Evolutionary conservation across 352 stramenopile species (phyloP).

Genomic region (Globisporangium nodosum): DNA sequence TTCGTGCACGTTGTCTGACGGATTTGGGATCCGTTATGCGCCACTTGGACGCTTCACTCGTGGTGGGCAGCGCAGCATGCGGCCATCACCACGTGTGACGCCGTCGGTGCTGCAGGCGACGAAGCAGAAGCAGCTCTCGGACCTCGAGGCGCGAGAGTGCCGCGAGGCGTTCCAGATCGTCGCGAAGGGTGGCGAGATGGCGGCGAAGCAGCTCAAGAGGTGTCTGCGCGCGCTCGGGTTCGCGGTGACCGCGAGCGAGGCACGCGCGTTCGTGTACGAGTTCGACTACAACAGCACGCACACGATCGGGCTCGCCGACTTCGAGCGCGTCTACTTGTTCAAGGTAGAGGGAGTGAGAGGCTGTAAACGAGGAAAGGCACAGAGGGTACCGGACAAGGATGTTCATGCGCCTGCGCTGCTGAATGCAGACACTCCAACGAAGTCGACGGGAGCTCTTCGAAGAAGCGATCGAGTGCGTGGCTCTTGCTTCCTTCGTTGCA

Average conservation of each 20-base stretch:
- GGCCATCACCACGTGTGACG: not conserved
- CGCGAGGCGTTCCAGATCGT: constrained; percentile 19
- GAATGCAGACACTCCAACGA: constrained; percentile 17
- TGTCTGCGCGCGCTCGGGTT: constrained; percentile 30
- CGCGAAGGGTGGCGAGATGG: constrained; percentile 18
- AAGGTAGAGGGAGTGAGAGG: constrained; percentile 16
- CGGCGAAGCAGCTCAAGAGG: constrained; percentile 21
- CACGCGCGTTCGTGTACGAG: constrained; percentile 30
- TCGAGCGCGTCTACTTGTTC: constrained; percentile 36
- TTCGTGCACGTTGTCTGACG: constrained; percentile 7
- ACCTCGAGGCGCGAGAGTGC: constrained; percentile 22
- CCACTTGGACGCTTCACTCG: too few species aligned
- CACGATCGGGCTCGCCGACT: constrained; percentile 27
- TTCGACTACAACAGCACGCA: constrained; percentile 34
- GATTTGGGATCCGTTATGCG: not conserved
- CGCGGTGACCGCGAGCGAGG: constrained; percentile 16
- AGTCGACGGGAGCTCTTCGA: constrained; percentile 19
- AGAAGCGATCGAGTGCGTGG: constrained; percentile 26
- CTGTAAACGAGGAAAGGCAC: too few species aligned
- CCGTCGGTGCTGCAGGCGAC: constrained; percentile 6
- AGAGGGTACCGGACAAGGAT: too few species aligned
- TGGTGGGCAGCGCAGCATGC: too few species aligned
- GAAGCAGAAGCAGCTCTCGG: constrained; percentile 20
- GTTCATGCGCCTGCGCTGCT: not conserved
- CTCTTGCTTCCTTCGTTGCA: not conserved